Conservation (phyloP, 371 early-diverging fungal species). For the Chytridium lagenaria region DNA sequence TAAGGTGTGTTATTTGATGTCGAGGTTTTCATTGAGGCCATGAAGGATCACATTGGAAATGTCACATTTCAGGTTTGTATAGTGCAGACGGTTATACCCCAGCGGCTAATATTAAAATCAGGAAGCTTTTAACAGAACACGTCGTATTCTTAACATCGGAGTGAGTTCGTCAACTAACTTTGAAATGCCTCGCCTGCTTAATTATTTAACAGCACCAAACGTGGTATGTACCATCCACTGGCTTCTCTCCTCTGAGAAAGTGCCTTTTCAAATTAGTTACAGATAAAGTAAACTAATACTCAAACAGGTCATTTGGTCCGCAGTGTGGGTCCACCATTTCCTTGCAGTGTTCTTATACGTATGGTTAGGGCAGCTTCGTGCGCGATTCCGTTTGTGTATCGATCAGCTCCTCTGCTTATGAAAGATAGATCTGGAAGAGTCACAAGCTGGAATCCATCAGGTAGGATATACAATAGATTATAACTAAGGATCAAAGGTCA, state of each 20-base stretch:
- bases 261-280: no score
- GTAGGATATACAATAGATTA: constrained; percentile 36
- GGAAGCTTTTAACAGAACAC: constrained; percentile 61
- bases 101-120: constrained; percentile 59
- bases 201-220: constrained; percentile 84
- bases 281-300: neutral
- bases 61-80: constrained; percentile 77
- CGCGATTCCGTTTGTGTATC: constrained; percentile 75
- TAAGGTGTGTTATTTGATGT: constrained; percentile 76
- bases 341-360: constrained; percentile 31
- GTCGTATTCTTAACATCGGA: constrained; percentile 75
- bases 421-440: constrained; percentile 71
- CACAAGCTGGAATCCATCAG: constrained; percentile 80
- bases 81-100: no score
- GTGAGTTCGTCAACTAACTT: constrained; percentile 76
- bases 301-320: constrained; percentile 86
- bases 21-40: constrained; percentile 68
- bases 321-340: constrained; percentile 62
- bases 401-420: constrained; percentile 68
- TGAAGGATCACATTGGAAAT: constrained; percentile 77
- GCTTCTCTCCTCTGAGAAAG: no score
- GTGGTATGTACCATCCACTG: no score
- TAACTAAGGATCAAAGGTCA: constrained; percentile 48
- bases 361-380: constrained; percentile 68
- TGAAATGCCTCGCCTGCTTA: constrained; percentile 84